These are phyloP conservation scores for Pholiota conissans DNA, from an alignment of 768 basidiomycete genomes.

Conservation along the genomic window DNA sequence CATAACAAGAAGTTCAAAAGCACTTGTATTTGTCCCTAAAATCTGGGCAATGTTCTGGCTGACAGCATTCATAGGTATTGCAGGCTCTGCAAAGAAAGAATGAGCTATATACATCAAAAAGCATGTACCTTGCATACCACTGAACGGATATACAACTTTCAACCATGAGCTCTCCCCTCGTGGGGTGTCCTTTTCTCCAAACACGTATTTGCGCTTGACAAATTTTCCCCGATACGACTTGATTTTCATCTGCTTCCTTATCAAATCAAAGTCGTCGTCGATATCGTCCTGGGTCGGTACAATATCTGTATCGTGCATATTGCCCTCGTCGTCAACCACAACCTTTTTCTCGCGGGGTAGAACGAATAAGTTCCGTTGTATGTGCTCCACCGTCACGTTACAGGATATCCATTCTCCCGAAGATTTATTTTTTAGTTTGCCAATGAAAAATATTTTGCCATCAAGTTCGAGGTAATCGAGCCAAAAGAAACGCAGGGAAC, in stretches of 20 bases:
- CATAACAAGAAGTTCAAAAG: slow-evolving; percentile 90
- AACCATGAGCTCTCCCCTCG: slow-evolving; percentile 82
- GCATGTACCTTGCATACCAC: slow-evolving; percentile 50
- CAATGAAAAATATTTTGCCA: slow-evolving; percentile 85
- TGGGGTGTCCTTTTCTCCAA: slow-evolving; percentile 83
- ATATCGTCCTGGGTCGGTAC: slow-evolving; percentile 73
- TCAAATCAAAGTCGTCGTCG: slow-evolving; percentile 78
- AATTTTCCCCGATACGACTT: slow-evolving; percentile 79
- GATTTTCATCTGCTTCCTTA: slow-evolving; percentile 71
- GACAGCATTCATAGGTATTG: slow-evolving; percentile 68
- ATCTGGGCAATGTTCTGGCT: slow-evolving; percentile 86
- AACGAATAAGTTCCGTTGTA: slow-evolving; percentile 90
- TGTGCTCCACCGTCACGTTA: slow-evolving; percentile 80
- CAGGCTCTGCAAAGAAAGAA: slow-evolving; percentile 51
- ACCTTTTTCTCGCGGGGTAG: slow-evolving; percentile 73
- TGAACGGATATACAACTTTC: slow-evolving; percentile 91
- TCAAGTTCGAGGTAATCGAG: slow-evolving; percentile 89
- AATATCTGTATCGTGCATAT: slow-evolving; percentile 71
- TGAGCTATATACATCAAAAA: slow-evolving; percentile 2
- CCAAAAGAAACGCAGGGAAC: slow-evolving; percentile 92
- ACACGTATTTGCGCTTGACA: slow-evolving; percentile 90
- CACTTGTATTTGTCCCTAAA: slow-evolving; percentile 88
- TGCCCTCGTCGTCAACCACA: slow-evolving; percentile 55
- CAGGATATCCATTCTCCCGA: slow-evolving; percentile 76
- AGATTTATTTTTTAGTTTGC: slow-evolving; percentile 84